Evolutionary conservation across 495 filamentous ascomycete species (phyloP), one percentile per base, ranked within the genome.

Genomic region (Tuber melanosporum): DNA sequence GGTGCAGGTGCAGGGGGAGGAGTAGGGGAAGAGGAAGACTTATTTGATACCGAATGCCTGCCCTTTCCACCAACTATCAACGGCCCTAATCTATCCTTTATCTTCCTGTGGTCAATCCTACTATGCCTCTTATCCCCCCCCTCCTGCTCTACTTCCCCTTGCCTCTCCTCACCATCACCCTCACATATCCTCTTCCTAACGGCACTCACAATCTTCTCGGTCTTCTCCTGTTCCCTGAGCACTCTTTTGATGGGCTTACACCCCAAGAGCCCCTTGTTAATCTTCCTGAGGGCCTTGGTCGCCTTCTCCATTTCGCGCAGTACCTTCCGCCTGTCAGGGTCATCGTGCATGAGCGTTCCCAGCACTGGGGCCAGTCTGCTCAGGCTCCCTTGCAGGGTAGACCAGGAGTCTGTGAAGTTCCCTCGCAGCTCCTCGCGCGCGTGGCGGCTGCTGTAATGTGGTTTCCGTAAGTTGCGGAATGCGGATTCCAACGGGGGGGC

Each of bases 401-500:
- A 49, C 76, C 76, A 77, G 36, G 76, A 77, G 72, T 77, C 76
- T 36, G 43, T 71, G 19, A 77, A 77, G 73, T 77, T 70, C 6
- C 49, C 26, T 44, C 69, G 75, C 47, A 72, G 73, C 44, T 78
- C 70, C 46, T 78, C 76, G 10, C 73, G 70, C 22, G 47, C 76
- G 45, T 52, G 49, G 41, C 73, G 70, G 32, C 73, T 52, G 32
- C 75, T 71, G 32, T 78, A 78, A 15, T 44, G 76, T 5, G 76
- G 70, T 9, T 78, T 78, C 41, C 52, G 76, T 41, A 42, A 66
- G 36, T 39, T 47, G 57, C 57, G 57, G 22, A 78, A 22, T 3
- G 73, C 43, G n/a, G 74, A 73, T 57, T 52, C 76, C 15, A 73
- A 14, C 22, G 76, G 76, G 32, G 74, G 49, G 14, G 70, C 49